Evolutionary conservation across 768 basidiomycete genomes (phyloP), one percentile per base, ranked within the genome.

Genomic region (Cyclocybe aegerita): DNA sequence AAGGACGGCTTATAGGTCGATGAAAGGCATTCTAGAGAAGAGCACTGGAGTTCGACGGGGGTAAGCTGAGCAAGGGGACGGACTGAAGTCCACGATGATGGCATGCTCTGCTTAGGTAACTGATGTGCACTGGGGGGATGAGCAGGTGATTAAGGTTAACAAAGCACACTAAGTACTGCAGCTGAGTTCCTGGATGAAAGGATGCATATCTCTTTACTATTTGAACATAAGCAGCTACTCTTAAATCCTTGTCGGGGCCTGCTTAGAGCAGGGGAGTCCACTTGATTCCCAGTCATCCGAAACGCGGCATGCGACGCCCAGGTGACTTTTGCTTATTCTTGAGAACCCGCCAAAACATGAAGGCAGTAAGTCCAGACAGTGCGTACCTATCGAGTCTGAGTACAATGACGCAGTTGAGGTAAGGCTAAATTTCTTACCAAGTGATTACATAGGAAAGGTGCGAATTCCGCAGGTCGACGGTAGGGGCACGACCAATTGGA

Each of bases 361-460:
- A 74, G 2, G 86, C 74, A 0, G 95, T 98, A 43, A 93, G 80
- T 4, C 79, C 86, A 2, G 92, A 95, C 2, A 98, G 74, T 1
- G 93, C 84, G 72, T 90, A 94, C 95, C 95, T 97, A 23, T 23
- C 5, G 23, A 23, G 23, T 23, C 5, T 23, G 5, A 23, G 59
- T 37, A 12, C 14, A 48, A 34, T 40, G 37, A 9, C n/a, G 30
- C 10, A 50, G 14, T 48, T 16, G 53, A 39, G 10, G 36, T 16
- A 35, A 7, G 23, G 16, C 29, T 16, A 43, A 32, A 36, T 43
- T 33, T 62, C 78, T 33, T 63, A 94, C 97, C 97, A 99, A 9
- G 95, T 99, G 10, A 89, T 80, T 4, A 97, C 92, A 69, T 99
- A 99, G 9, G 93, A 94, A 6, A 91, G 77, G 71, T 99, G 97